Evolutionary conservation across 164 flowering plant genomes (phyloP), one percentile per base, ranked within the genome.

Genomic region (Chimonanthus praecox): DNA sequence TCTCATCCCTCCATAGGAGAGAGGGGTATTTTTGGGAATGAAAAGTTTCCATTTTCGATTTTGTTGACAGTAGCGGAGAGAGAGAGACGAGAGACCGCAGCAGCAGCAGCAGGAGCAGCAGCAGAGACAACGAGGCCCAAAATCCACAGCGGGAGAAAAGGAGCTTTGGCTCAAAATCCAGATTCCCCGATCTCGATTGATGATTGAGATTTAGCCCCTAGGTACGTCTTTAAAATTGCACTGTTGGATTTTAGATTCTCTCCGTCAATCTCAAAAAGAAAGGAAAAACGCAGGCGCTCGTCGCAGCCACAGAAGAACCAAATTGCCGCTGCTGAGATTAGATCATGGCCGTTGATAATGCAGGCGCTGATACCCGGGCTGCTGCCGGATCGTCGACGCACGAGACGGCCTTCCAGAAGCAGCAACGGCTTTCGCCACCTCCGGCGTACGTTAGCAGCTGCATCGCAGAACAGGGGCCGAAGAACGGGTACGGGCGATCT

Each of bases 261-360:
- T 10, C 5, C 46, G 45, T 66, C 16, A 5, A 66, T 33, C 7
- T 8, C 13, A 7, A 66, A 62, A 16, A 62, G 6, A 54, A 15
- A 54, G 60, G 11, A 54, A 54, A 15, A 15, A 15, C 11, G 60
- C 8, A 54, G 8, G 8, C 33, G 20, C 21, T 62, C n/a, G 21
- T 62, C 20, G 33, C 2, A 33, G 33, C 33, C 33, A 33, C 33
- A 1, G 33, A 33, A 33, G 33, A 33, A 33, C 33, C 33, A 33
- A 33, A 33, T 33, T 33, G 33, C 33, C 33, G 69, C 5, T 33
- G 33, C 62, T 33, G 51, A 20, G 44, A 64, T 62, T 48, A 6
- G 60, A 72, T 64, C 90, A 89, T 88, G 15, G 88, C 87, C 11
- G 88, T 81, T 64, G 90, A 87, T 78, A 89, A 85, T 79, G 83